phyloP scores from a whole-genome alignment of 2,329 filamentous ascomycete genomes.

The Ophiostoma sp. region DNA sequence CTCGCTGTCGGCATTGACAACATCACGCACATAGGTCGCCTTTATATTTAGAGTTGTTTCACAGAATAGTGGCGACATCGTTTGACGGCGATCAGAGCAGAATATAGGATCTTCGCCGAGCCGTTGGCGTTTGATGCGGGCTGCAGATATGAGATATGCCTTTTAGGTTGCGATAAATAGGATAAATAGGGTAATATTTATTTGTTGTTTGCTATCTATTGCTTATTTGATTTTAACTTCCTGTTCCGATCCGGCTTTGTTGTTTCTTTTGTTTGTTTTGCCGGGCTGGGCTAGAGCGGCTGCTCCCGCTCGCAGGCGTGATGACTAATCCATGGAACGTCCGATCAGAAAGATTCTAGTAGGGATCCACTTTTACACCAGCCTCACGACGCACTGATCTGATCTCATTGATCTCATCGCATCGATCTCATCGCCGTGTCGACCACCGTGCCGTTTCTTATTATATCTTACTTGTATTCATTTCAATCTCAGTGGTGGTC shows the following conservation, averaged over 20 bases:
- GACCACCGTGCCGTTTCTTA: not conserved
- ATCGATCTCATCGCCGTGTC: not conserved
- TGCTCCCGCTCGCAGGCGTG: not conserved
- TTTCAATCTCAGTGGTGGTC: too few relatives aligned
- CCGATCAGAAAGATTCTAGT: not conserved
- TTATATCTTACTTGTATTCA: not conserved
- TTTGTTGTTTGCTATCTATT: too few relatives aligned
- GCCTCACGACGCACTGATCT: not conserved
- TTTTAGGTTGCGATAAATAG: too few relatives aligned
- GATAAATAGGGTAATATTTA: too few relatives aligned
- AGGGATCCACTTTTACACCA: not conserved
- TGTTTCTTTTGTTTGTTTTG: not conserved
- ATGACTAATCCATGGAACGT: not conserved
- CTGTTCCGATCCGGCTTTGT: not conserved
- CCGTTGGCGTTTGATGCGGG: not conserved
- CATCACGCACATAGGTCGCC: not conserved
- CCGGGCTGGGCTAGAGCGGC: not conserved
- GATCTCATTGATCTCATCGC: not conserved
- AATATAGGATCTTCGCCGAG: not conserved
- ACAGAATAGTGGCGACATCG: not conserved
- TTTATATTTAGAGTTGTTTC: not conserved
- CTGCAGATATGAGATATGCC: too few relatives aligned
- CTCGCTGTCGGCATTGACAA: not conserved
- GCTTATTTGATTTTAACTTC: too few relatives aligned
- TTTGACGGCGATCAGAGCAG: not conserved